Base-by-base conservation (phyloP, 2,329 filamentous ascomycete species). In the Rhynchosporium agropyri region DNA sequence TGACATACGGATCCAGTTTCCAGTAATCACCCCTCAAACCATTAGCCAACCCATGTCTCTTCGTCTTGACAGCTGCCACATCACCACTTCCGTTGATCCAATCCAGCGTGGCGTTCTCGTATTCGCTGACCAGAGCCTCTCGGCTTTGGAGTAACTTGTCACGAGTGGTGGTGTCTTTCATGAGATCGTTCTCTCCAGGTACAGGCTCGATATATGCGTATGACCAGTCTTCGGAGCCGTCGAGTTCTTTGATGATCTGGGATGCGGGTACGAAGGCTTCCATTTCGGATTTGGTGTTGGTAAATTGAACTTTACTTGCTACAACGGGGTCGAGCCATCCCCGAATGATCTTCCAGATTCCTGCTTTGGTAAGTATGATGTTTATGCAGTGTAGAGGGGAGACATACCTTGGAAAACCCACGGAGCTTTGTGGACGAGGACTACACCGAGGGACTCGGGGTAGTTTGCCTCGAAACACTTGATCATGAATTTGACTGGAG, bases 381-480 rank as follows among this genome's bases (percentile, higher is more conserved):
- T n/a, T n/a, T 81, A 61, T 77, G n/a, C 5, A 42, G 12, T 28
- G 28, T 9, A 7, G 2, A 9, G 20, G 6, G 12, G 42, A 33
- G 6, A 29, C 40, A 61, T 26, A 89, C 91, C 89, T 80, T 96
- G 93, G 79, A 99, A 99, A 51, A 99, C 80, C 95, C 95, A 99
- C 3, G 95, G 95, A 0, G 95, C 88, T 76, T 97, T 97, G 81
- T 99, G 95, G 43, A 99, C 91, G 51, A 98, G 84, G 2, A 98
- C 91, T 2, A 89, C 84, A 33, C 94, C 95, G 0, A 99, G 83
- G 54, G 87, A 94, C 76, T 99, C 95, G 0, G 95, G 95, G 71
- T 98, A 99, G 76, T 99, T 98, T 64, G 95, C 95, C 79, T 99
- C 95, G 74, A 99, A 99, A 76, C 93, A 97, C 77, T 97, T 96